phyloP scores from a whole-genome alignment of 768 basidiomycete genomes.

The Strobilomyces dryophilus region DNA sequence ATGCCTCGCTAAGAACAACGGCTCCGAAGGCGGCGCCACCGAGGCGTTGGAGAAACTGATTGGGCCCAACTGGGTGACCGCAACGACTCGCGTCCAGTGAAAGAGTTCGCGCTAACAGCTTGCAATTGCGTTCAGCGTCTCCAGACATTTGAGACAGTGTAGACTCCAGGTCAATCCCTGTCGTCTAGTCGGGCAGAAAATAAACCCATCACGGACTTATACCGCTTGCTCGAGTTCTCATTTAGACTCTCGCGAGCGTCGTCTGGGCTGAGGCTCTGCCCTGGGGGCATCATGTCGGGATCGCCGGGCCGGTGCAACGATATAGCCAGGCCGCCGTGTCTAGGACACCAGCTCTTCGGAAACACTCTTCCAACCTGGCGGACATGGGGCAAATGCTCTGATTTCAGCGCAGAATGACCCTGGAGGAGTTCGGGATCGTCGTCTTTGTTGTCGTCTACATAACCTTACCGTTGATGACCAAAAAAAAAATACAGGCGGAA shows the following conservation, averaged over 20 bases:
- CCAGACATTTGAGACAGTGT: neutral
- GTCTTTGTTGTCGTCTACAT: neutral
- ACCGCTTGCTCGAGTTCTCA: constrained; percentile 48
- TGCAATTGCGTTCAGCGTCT: constrained; percentile 45
- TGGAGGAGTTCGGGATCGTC: constrained; percentile 45
- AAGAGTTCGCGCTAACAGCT: constrained; percentile 2
- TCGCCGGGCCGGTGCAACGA: constrained; percentile 65
- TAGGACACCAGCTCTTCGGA: constrained; percentile 59
- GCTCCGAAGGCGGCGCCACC: constrained; percentile 38
- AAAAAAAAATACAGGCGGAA: no score
- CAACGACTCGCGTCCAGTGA: neutral
- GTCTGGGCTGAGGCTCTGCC: neutral
- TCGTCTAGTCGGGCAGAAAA: constrained; percentile 63
- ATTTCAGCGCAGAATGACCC: constrained; percentile 45
- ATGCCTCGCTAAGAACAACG: no score
- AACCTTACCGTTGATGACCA: neutral
- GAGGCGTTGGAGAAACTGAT: constrained; percentile 47
- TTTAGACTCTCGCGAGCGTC: no score
- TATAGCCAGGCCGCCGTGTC: constrained; percentile 62
- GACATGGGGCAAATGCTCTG: constrained; percentile 50
- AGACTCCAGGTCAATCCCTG: constrained; percentile 49
- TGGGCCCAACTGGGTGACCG: constrained; percentile 46
- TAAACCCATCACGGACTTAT: constrained; percentile 68
- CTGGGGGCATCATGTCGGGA: constrained; percentile 70
- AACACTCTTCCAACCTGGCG: constrained; percentile 64